These are phyloP conservation scores for Rhizomucor miehei DNA, from an alignment of 371 early-diverging fungal species.

Conservation along the genomic window DNA sequence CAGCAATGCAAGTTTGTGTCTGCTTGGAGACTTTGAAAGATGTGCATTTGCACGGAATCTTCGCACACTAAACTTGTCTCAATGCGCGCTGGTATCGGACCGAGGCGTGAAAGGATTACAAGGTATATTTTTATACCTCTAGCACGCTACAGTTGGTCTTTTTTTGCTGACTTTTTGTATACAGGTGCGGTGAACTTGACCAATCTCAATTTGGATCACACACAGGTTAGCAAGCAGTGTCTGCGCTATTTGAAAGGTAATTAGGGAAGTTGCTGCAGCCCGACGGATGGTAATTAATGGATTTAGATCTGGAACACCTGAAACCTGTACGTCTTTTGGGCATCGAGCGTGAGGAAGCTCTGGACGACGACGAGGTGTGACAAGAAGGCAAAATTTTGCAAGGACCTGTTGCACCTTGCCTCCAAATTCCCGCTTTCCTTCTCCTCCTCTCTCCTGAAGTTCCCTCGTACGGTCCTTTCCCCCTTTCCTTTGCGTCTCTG, in stretches of 20 bases:
- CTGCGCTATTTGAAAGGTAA: conserved; percentile 31
- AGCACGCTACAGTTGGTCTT: no score
- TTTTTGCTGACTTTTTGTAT: conserved; percentile 4
- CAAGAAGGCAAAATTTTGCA: conserved; percentile 6
- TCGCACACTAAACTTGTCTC: conserved; percentile 30
- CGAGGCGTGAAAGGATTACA: conserved; percentile 23
- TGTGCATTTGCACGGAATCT: conserved; percentile 23
- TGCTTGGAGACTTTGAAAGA: conserved; percentile 21
- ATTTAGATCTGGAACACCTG: conserved; percentile 25
- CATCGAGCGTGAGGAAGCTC: conserved; percentile 20
- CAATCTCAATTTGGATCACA: conserved; percentile 39
- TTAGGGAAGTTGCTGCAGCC: neutral
- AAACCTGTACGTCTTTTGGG: conserved; percentile 32
- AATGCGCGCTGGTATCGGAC: conserved; percentile 26
- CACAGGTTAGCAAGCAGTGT: conserved; percentile 30
- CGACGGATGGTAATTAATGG: neutral
- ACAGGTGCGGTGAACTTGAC: conserved; percentile 37
- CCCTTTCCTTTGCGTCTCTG: conserved; percentile 5
- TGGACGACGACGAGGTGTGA: conserved; percentile 17
- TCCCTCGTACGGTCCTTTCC: conserved; percentile 1
- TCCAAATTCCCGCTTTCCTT: conserved; percentile 3
- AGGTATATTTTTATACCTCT: conserved; percentile 25
- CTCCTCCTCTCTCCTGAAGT: conserved; percentile 1
- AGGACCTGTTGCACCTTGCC: conserved; percentile 4
- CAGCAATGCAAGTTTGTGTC: conserved; percentile 7